Evolutionary conservation across 495 filamentous ascomycete species (phyloP), one percentile per base, ranked within the genome.

Genomic region (Aspergillus leporis): DNA sequence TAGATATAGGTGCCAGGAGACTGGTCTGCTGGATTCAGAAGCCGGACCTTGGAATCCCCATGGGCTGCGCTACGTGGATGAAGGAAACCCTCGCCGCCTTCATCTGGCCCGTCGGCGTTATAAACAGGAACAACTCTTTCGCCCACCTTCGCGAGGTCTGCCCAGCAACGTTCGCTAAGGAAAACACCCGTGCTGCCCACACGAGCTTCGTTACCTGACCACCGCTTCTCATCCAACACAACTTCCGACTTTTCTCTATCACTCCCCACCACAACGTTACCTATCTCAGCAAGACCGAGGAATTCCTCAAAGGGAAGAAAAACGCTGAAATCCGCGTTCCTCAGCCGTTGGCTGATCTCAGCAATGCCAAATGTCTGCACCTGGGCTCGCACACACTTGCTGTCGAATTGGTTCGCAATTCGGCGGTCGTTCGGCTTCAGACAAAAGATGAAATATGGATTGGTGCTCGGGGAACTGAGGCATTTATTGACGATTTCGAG

Each of bases 351-450:
- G 66, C 92, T 96, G 70, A 98, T 97, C 66, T 98, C 94, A 5
- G 93, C 92, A 67, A 98, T 95, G 30, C 94, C 94, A 61, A 98
- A 90, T 0, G 92, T 95, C 71, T 97, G 93, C 5, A 98, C 84
- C 74, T 98, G 94, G 31, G 88, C 88, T 16, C 94, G 86, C 23
- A 98, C 94, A 68, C 93, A 97, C 73, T 98, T 98, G 79, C 92
- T 97, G 71, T 98, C 94, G 62, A 98, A 98, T 70, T 98, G 94
- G 61, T 98, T 98, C 51, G 94, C 93, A 61, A 98, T 98, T 25
- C 93, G 88, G 19, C 94, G 85, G 73, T 98, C 94, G 67, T 98
- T 98, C 8, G 94, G 94, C 73, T 98, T 98, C 51, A 98, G 78
- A 64, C 94, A 98, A 75, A 98, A 96, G 28, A 98, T 84, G 65